phyloP scores from a whole-genome alignment of 441 rosid genomes.

The Biscutella laevigata region DNA sequence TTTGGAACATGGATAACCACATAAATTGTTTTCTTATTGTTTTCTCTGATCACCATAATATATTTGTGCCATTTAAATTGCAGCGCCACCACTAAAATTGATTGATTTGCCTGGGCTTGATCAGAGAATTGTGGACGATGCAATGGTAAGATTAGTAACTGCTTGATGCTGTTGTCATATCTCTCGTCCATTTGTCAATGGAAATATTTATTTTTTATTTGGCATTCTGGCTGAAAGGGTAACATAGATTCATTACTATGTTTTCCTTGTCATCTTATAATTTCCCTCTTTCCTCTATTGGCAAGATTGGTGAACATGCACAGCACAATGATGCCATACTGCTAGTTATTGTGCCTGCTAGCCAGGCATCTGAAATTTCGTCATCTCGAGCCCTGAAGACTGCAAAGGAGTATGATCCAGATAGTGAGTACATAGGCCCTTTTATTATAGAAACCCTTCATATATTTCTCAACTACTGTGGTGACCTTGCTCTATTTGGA shows the following conservation, averaged over 20 bases:
- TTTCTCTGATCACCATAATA: neutral
- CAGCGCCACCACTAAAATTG: conserved; percentile 67
- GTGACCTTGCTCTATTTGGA: conserved; percentile 9
- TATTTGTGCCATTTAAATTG: conserved; percentile 15
- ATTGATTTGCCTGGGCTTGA: conserved; percentile 73
- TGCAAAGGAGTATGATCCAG: conserved; percentile 61
- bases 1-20: conserved; percentile 3
- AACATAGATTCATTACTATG: no score
- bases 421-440: conserved; percentile 27
- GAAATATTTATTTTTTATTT: neutral
- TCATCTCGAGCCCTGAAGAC: conserved; percentile 55
- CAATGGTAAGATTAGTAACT: conserved; percentile 36
- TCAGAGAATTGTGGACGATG: conserved; percentile 55
- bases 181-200: conserved; percentile 8
- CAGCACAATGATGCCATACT: conserved; percentile 64
- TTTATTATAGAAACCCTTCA: conserved; percentile 1
- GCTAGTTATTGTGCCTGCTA: conserved; percentile 52
- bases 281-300: conserved; percentile 19
- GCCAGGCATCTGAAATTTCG: conserved; percentile 61
- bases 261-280: no score
- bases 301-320: conserved; percentile 50
- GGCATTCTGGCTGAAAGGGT: no score
- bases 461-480: neutral
- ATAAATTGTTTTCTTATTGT: neutral
- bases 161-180: conserved; percentile 9